Evolutionary conservation across 306 rosid genomes (phyloP), one percentile per base, ranked within the genome.

Genomic region (Cucumis hystrix): DNA sequence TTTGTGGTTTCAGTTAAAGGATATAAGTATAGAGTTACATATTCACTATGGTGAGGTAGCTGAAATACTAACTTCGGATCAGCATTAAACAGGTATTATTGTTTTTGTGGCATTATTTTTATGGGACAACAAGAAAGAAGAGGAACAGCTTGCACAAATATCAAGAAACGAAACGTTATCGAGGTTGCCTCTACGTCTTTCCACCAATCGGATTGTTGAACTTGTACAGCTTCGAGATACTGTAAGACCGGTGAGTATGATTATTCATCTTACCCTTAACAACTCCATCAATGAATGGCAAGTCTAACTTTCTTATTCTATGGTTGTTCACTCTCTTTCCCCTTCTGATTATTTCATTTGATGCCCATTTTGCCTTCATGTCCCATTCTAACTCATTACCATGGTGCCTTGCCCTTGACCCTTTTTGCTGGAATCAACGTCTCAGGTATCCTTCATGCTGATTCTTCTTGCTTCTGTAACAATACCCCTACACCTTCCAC

Each of bases 61-160:
- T 45, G 75, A 25, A 70, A 23, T 70, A 45, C 96, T 90, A 84
- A 90, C 84, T 85, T 63, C 68, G 21, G 71, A 95, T 84, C 97
- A 88, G 92, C 87, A 83, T 81, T 85, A 84, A 85, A 83, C 90
- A 92, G 99, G 99, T 83, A 86, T 95, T 58, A 76, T 88, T 83
- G 88, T 81, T 81, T 79, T 90, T 79, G 89, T 86, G 86, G 97
- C 96, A 51, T 83, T 95, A 80, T 89, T 90, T 81, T 43, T 95
- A n/a, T 95, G 99, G 99, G 97, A 95, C 79, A 92, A 86, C 82
- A 95, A 89, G 88, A 95, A 88, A 86, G 99, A 95, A 75, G 99
- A 92, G 87, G 97, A 95, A 73, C 99, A 95, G 69, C 86, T 92
- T 75, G 88, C 91, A 23, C 96, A 90, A 83, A 95, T 95, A 86